Percentiles rank a stretch among this genome's conserved stretches.
phyloP scores from a whole-genome alignment of 83 land plant species.

The Picea mariana region DNA sequence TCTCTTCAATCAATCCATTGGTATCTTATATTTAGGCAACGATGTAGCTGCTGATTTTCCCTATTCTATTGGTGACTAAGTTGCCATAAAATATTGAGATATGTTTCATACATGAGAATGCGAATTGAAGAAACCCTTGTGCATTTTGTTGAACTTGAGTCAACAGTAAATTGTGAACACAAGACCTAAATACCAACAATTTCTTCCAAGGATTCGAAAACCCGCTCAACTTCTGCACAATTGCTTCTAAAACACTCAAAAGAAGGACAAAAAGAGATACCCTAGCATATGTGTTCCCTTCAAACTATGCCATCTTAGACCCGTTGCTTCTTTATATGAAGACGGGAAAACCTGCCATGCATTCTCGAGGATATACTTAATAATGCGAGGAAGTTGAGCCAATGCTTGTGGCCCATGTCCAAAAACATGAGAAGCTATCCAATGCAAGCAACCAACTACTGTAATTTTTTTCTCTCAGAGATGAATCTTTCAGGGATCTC shows the following conservation, averaged over 20 bases:
- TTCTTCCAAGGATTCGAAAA: slow-evolving; percentile 76
- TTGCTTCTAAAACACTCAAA: slow-evolving; percentile 54
- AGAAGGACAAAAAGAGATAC: slow-evolving; percentile 39
- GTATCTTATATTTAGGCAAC: too few species aligned
- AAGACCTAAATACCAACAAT: slow-evolving; percentile 57
- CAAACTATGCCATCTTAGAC: not conserved
- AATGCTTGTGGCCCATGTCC: slow-evolving; percentile 68
- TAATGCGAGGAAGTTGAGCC: slow-evolving; percentile 61
- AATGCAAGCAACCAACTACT: slow-evolving; percentile 35
- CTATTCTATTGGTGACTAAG: too few species aligned
- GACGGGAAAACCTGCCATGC: slow-evolving; percentile 26
- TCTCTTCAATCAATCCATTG: too few species aligned
- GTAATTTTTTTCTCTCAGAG: not conserved
- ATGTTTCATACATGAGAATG: slow-evolving; percentile 44
- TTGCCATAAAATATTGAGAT: too few species aligned
- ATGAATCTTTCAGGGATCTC: slow-evolving; percentile 22
- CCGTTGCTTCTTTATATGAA: not conserved
- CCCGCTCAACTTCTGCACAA: slow-evolving; percentile 68
- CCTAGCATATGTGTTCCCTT: slow-evolving; percentile 5
- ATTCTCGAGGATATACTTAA: slow-evolving; percentile 40
- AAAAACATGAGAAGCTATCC: slow-evolving; percentile 53
- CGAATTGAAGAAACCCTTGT: slow-evolving; percentile 47
- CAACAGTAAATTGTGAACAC: slow-evolving; percentile 36
- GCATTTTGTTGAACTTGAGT: slow-evolving; percentile 35
- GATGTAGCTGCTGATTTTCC: too few species aligned